Conservation (phyloP, 2,329 filamentous ascomycete species). For the Penicillium capsulatum region DNA sequence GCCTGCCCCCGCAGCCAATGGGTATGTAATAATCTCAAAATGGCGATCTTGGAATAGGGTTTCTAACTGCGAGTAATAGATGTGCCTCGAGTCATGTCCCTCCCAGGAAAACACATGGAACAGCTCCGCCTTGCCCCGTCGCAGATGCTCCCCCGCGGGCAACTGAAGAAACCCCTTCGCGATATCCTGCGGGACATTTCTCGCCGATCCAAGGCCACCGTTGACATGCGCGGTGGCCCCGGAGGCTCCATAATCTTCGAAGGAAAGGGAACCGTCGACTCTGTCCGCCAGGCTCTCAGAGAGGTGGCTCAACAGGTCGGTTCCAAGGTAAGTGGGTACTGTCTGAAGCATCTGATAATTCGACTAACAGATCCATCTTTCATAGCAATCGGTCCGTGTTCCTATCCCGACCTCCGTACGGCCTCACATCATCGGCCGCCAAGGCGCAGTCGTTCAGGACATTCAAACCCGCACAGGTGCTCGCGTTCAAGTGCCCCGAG, state of each 20-base stretch:
- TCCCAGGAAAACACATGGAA: conserved; percentile 80
- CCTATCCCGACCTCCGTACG: conserved; percentile 78
- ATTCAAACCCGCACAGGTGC: conserved; percentile 88
- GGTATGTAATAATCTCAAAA: conserved; percentile 51
- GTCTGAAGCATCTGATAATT: background rate
- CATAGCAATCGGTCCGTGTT: conserved; percentile 64
- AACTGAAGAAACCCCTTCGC: conserved; percentile 77
- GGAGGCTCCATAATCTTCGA: conserved; percentile 75
- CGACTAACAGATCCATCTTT: conserved; percentile 7
- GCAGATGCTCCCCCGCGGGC: conserved; percentile 69
- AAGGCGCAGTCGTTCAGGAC: conserved; percentile 82
- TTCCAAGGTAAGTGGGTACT: conserved; percentile 59
- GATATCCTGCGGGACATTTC: conserved; percentile 91
- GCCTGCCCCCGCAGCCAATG: conserved; percentile 48
- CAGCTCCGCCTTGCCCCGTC: conserved; percentile 68
- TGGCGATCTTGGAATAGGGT: background rate
- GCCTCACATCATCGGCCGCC: conserved; percentile 87
- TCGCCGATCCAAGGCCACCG: conserved; percentile 79
- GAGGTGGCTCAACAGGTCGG: conserved; percentile 86
- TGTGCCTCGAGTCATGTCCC: conserved; percentile 59
- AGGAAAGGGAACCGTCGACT: conserved; percentile 75
- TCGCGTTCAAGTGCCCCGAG: conserved; percentile 81
- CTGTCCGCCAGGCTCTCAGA: conserved; percentile 81
- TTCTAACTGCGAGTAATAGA: conserved; percentile 9
- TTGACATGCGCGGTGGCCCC: conserved; percentile 70